Evolutionary conservation across 2,329 filamentous ascomycete species (phyloP), one percentile per base, ranked within the genome.

Genomic region (Cercospora beticola): DNA sequence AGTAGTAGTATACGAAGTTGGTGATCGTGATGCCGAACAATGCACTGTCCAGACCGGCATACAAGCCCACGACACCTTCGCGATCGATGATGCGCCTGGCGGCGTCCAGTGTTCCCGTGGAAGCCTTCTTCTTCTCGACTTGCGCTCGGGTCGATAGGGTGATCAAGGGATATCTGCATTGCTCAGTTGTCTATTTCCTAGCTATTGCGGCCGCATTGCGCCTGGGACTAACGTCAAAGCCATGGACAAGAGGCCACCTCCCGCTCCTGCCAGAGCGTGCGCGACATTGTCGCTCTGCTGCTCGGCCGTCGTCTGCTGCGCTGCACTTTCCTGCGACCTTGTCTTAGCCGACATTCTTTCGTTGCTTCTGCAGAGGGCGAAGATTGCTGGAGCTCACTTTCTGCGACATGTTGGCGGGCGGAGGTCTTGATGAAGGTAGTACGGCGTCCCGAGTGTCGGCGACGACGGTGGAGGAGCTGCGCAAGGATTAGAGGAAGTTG

Each of bases 1-100:
- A 99, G 86, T 98, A 99, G 84, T 99, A 99, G 86, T 99, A 99
- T 59, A 99, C 94, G 79, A 99, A 99, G 85, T 99, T 99, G 76
- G 95, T 99, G 75, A 99, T 90, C 81, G 92, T 95, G 84, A 99
- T 98, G 80, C 95, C 95, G 81, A 99, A 97, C 57, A 99, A 86
- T 62, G 95, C 95, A 71, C 92, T 96, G 81, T 97, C 93, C 68
- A 99, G 88, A 52, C 95, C 95, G 6, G 95, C 90, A 80, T 98
- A 99, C 40, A 99, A 88, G 33, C 95, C 95, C 2, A 88, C 84
- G 66, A 97, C 83, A 76, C 95, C 95, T 82, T 99, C 95, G 75
- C 95, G 92, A 75, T 94, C 91, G 72, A 99, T 87, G 79, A 99
- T 98, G 76, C 89, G 89, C 75, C 89, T 89, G 70, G 95, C 89